phyloP scores from a whole-genome alignment of 2,329 filamentous ascomycete genomes.

The Fusarium succisae region DNA sequence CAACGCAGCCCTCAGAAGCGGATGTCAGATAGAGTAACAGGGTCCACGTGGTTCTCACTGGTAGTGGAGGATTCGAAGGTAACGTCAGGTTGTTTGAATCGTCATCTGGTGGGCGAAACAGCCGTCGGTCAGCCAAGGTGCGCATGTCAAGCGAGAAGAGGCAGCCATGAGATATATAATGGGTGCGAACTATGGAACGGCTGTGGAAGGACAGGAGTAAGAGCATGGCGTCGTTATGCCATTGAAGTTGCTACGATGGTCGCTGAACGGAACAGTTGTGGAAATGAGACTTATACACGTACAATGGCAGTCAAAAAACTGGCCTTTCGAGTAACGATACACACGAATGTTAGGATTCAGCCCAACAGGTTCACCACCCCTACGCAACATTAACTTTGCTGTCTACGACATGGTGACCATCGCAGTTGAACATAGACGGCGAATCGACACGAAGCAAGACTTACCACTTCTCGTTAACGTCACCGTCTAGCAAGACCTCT shows the following conservation, averaged over 20 bases:
- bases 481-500: constrained; percentile 61
- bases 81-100: constrained; percentile 80
- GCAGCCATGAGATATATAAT: not conserved
- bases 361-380: constrained; percentile 85
- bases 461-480: constrained; percentile 56
- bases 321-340: constrained; percentile 85
- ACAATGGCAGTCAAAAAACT: constrained; percentile 96
- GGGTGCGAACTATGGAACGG: not conserved
- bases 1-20: constrained; percentile 75
- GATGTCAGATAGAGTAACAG: constrained; percentile 88
- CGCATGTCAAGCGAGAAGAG: not conserved
- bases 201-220: not conserved
- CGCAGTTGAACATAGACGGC: no score
- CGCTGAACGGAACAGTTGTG: not conserved
- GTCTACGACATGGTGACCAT: not conserved
- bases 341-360: constrained; percentile 89
- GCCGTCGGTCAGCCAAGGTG: constrained; percentile 7
- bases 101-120: constrained; percentile 69
- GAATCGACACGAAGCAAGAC: constrained; percentile 28
- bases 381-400: constrained; percentile 52
- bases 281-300: constrained; percentile 47
- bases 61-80: constrained; percentile 44
- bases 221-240: not conserved
- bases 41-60: constrained; percentile 82
- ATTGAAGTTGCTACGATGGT: not conserved